A percentile compares a stretch with the other conserved stretches of the same genome.
These are phyloP conservation scores for Gigaspora rosea DNA, from an alignment of 192 early-diverging fungal genomes.

Conservation along the genomic window DNA sequence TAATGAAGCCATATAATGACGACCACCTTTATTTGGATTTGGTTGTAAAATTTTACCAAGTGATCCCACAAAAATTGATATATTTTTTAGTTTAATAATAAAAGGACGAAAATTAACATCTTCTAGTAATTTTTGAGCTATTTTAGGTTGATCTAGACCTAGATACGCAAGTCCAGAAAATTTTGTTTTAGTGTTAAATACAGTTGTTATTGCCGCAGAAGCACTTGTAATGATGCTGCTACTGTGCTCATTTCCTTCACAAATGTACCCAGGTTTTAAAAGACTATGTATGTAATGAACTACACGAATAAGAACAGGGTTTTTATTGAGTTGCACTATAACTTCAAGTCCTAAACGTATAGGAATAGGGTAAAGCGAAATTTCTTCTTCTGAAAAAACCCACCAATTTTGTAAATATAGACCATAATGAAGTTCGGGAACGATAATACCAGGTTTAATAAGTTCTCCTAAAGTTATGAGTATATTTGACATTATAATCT, in stretches of 20 bases:
- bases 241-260: background rate
- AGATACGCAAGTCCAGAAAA: background rate
- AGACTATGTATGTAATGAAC: no score
- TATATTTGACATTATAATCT: background rate
- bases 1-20: background rate
- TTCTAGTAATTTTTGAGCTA: background rate
- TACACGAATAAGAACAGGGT: no score
- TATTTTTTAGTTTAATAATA: background rate
- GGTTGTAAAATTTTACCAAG: background rate
- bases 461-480: no score
- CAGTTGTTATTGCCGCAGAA: background rate
- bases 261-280: background rate
- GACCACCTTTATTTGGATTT: background rate
- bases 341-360: no score
- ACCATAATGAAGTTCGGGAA: no score
- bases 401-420: no score
- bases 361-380: no score
- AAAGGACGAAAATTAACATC: background rate
- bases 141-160: background rate
- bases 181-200: slow-evolving; percentile 2
- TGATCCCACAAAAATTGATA: background rate
- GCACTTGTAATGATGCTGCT: background rate
- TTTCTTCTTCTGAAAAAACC: no score
- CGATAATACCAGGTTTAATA: no score
- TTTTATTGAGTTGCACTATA: no score